Base-by-base conservation (phyloP, 208 protist genomes). In the Leptomonas pyrrhocoris region DNA sequence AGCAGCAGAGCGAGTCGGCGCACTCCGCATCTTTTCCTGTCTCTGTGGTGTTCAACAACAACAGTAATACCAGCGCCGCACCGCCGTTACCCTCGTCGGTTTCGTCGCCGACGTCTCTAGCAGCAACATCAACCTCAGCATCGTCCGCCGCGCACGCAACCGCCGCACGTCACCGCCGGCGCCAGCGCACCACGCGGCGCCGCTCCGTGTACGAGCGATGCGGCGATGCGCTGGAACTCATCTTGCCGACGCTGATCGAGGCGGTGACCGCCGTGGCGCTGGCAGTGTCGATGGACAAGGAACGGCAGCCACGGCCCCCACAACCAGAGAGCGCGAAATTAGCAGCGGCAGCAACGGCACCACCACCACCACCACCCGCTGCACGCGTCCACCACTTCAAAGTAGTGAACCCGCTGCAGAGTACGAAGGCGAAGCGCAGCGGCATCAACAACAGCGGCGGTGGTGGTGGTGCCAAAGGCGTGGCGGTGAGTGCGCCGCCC, bases 201-300 rank as follows among this genome's bases (percentile, higher is more conserved):
- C 71, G 71, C 21, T 70, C 71, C 34, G 34, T 62, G 0, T 76
- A 76, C 46, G 71, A 76, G 55, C 71, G 62, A 21, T 76, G 71
- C 62, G 71, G 71, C 13, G 62, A 79, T 49, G 74, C 68, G 25
- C 54, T 80, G 21, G 68, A 80, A 40, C 16, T 56, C 8, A 79
- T 82, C 19, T 36, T 82, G 21, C 77, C 77, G 1, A 82, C 73
- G 30, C 49, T 79, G 63, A 64, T 82, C 27, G 77, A 82, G 58
- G 68, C 73, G 12, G 66, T 58, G 23, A 57, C 53, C 45, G 60
- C 74, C 6, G 54, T 68, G 19, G 65, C 66, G 21, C 58, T 82
- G 31, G 66, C 59, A 0, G 73, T 74, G n/a, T 74, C 70, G 45
- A 27, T 76, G 61, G 71, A 76, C 55, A 76, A 77, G 64, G 64